phyloP scores from a whole-genome alignment of 139 green algal species.

The Zygnema cylindricum region DNA sequence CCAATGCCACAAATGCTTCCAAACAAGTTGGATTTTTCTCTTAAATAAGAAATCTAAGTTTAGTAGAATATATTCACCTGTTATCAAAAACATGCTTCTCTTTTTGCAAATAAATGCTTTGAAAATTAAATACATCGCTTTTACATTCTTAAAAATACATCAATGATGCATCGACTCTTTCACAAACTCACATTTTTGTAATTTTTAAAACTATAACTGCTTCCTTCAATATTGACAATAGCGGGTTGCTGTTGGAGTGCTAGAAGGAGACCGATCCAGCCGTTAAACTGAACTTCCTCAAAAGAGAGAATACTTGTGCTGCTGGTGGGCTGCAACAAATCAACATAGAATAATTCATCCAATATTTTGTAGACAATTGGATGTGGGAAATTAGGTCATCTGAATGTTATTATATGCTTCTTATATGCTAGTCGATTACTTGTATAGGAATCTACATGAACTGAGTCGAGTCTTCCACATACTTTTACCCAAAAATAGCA shows the following conservation, averaged over 20 bases:
- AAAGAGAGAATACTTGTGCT: not conserved
- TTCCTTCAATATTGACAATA: not conserved
- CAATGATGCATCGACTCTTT: not conserved
- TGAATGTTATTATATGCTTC: no score
- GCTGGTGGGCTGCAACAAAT: not conserved
- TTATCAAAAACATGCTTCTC: not conserved
- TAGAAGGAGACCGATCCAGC: not conserved
- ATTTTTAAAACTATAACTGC: not conserved
- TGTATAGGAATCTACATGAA: no score
- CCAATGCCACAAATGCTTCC: no score
- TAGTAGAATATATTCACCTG: not conserved
- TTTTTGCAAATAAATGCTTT: not conserved
- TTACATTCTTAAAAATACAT: no score
- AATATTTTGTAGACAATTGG: no score
- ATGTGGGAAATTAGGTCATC: no score
- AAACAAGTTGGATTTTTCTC: no score
- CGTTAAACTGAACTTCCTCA: not conserved
- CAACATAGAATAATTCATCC: not conserved
- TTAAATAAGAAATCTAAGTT: no score
- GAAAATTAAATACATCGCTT: not conserved
- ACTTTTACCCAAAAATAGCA: no score
- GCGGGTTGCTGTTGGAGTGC: not conserved
- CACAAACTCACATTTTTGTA: not conserved
- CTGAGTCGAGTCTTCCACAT: no score
- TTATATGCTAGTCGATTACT: no score